Evolutionary conservation across 2,329 filamentous ascomycete species (phyloP), one percentile per base, ranked within the genome.

Genomic region (Xylaria sp.): DNA sequence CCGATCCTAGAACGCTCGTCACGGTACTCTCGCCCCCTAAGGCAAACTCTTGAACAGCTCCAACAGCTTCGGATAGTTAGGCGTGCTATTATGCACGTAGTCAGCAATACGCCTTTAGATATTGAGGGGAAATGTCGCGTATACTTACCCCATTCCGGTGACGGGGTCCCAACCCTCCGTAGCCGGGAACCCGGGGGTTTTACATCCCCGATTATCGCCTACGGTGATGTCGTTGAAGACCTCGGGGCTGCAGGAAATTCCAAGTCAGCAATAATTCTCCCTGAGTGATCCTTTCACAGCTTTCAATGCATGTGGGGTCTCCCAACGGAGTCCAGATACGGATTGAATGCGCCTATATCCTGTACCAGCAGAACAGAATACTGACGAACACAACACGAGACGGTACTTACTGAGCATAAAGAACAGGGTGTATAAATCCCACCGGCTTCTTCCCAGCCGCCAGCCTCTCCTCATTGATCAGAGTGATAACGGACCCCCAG

Each of bases 401-500:
- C 2, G 40, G 5, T 12, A 62, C 64, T 66, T 13, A 66, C 64
- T 86, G 79, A 2, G 80, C 80, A 69, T 86, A 86, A 9, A 87
- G 73, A 48, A 82, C 81, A 0, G 82, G 85, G 60, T 87, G 85
- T 23, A 87, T 75, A 70, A 87, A 87, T 0, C 85, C 86, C 12
- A 88, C 80, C 0, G 84, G 77, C 5, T 78, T 75, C 76, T 86
- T 86, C 1, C 81, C 82, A 0, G 74, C 78, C 8, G 79, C 79
- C 27, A 86, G 72, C 25, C 85, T 77, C 73, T 83, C 83, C 74
- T 87, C 85, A 68, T 86, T 86, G 42, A 87, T 78, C 71, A 85
- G 73, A 1, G 83, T 87, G 32, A 88, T 73, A n/a, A 78, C n/a
- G 0, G 82, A 77, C 0, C 81, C 84, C 70, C 84, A 83, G 1